These are phyloP conservation scores for Xylaria cubensis DNA, from an alignment of 495 filamentous ascomycete species.

Conservation along the genomic window DNA sequence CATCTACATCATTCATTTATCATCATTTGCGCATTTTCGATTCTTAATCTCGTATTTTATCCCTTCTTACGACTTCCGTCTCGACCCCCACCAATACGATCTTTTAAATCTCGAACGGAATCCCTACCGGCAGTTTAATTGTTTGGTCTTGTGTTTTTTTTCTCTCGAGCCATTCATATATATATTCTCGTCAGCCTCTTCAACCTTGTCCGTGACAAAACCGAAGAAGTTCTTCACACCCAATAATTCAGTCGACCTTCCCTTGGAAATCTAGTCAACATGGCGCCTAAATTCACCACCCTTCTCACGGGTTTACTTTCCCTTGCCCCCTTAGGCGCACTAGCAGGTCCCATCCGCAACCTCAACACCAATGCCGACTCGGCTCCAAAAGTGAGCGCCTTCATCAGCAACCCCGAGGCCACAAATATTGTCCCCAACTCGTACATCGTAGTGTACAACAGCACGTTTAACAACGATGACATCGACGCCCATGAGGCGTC, in stretches of 20 bases:
- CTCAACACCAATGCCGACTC: constrained; percentile 22
- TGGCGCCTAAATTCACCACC: constrained; percentile 40
- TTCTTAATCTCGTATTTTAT: constrained; percentile 19
- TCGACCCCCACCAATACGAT: not conserved
- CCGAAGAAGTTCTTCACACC: not conserved
- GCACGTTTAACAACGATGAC: constrained; percentile 47
- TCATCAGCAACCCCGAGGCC: constrained; percentile 51
- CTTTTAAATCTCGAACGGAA: constrained; percentile 12
- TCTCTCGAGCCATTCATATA: constrained; percentile 9
- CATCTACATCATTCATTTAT: constrained; percentile 2
- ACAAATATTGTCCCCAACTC: constrained; percentile 49
- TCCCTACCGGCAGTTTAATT: not conserved
- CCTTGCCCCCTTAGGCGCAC: constrained; percentile 36
- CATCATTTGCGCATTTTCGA: constrained; percentile 14
- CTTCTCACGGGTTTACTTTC: constrained; percentile 44
- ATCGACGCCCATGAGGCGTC: constrained; percentile 49
- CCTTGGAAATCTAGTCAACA: constrained; percentile 24
- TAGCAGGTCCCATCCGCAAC: constrained; percentile 31
- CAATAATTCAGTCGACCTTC: not conserved
- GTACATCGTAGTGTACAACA: constrained; percentile 61
- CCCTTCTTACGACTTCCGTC: not conserved
- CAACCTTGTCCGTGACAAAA: constrained; percentile 21
- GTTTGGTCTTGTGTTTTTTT: not conserved
- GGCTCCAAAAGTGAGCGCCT: constrained; percentile 46
- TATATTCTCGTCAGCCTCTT: not conserved